Evolutionary conservation across 768 basidiomycete genomes (phyloP), one percentile per base, ranked within the genome.

Genomic region (Auricularia auricula-judae): DNA sequence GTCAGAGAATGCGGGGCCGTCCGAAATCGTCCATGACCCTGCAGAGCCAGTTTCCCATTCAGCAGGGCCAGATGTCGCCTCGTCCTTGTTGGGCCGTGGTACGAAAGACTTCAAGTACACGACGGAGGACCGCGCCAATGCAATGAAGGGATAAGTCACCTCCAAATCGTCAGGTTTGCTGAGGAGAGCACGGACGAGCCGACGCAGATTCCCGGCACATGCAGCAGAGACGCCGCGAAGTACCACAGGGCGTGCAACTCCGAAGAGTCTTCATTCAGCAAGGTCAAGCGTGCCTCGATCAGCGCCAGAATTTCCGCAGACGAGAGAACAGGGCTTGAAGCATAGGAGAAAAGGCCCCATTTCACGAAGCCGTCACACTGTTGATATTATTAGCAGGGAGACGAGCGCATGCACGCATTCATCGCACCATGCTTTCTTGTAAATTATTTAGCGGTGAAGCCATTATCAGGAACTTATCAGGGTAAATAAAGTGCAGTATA

Each of bases 211-310:
- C 12, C 64, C 64, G 21, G 23, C 29, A 47, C 64, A 65, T 8
- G 64, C 64, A 29, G 34, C n/a, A 4, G 64, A 60, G 53, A 65
- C 14, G 14, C 18, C 16, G 42, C 18, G 36, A 61, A 43, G 56
- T 59, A 59, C 64, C 64, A 65, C 18, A 65, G 58, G 58, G 39
- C 59, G 14, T 42, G 39, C 12, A 65, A 12, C 3, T 60, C 59
- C 1, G 16, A 33, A 8, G 35, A 29, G 16, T 14, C 23, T 16
- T 59, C 56, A 10, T 42, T 43, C 35, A 44, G 21, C 23, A 23
- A 23, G 10, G n/a, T 39, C 35, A 65, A 12, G 7, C 33, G 14
- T 8, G 23, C 5, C 23, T 61, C 21, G 7, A 65, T 18, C 14
- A 60, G n/a, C 2, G 34, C 59, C 23, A 64, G 54, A 8, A 65